Base-by-base conservation (phyloP, 1,284 basidiomycete species). In the Ganoderma sinense region DNA sequence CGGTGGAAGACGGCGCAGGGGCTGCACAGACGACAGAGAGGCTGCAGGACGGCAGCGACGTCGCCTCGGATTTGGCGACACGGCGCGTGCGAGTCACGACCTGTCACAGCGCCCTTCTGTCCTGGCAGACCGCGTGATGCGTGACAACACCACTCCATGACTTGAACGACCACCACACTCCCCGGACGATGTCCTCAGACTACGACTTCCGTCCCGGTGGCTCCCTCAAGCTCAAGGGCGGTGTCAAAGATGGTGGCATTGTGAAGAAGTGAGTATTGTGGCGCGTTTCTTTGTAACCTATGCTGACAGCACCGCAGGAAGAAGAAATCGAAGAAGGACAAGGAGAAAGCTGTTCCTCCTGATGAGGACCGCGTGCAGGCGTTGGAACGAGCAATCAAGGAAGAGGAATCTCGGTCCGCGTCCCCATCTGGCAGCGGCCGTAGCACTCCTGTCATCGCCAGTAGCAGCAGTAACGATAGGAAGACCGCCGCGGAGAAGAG, bases 401-500 rank as follows among this genome's bases (percentile, higher is more conserved):
- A 87, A 26, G 84, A 85, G 62, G 83, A 80, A 55, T 76, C 81
- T 29, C 79, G 75, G 48, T 74, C 79, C 51, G 81, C 79, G n/a
- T 85, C 88, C 1, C 82, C 87, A 18, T 83, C 88, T 41, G 87
- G 86, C 33, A 91, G 89, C 73, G 85, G 86, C 58, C 84, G 87
- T 58, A 87, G 84, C 70, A 91, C 92, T 48, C 89, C 89, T 69
- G 85, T 85, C 31, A 74, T 82, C 23, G 78, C 81, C 45, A 80
- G 80, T 71, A 64, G 59, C 16, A 67, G 65, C 33, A 41, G 59
- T 40, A 86, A 83, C 70, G 84, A 83, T 51, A 87, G 84, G 75
- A 94, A 93, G 86, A 99, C 97, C 1, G 94, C 96, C 40, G 96
- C 97, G 1, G 96, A 98, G 85, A 89, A 87, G 78, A 87, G 94